A percentile compares a stretch with the other conserved stretches of the same genome.
These are phyloP conservation scores for Oenanthe sinensis DNA, from an alignment of 129 eudicot genomes.

Conservation along the genomic window DNA sequence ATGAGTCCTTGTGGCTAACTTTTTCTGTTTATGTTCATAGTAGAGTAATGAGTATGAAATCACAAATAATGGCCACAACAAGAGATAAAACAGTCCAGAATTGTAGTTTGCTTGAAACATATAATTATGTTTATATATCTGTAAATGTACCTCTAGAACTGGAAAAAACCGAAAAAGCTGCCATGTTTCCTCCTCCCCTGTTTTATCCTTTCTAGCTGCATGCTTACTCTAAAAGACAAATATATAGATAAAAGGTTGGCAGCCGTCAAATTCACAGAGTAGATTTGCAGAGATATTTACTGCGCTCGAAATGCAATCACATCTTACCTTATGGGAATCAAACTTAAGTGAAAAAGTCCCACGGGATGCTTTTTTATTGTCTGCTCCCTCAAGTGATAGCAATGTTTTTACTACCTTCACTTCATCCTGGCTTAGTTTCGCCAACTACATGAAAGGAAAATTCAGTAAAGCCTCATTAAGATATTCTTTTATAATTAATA, in stretches of 20 bases:
- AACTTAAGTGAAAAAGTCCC: conserved; percentile 77
- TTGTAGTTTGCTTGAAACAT: background rate
- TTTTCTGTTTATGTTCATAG: background rate
- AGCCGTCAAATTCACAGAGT: conserved; percentile 10
- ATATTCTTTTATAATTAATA: background rate
- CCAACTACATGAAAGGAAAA: conserved; percentile 40
- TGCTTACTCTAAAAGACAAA: conserved; percentile 34
- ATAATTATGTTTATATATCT: background rate
- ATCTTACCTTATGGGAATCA: conserved; percentile 55
- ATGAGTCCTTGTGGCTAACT: background rate
- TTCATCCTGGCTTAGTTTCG: conserved; percentile 62
- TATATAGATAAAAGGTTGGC: background rate
- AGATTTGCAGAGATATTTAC: background rate
- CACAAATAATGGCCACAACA: background rate
- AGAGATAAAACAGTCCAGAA: background rate
- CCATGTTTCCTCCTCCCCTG: conserved; percentile 91
- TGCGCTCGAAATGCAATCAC: conserved; percentile 2
- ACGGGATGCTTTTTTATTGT: conserved; percentile 28
- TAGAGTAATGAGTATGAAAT: no score
- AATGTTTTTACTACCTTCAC: conserved; percentile 65
- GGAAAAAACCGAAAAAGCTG: conserved; percentile 79
- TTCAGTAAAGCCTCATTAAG: background rate
- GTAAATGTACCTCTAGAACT: conserved; percentile 60
- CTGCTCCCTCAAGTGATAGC: conserved; percentile 69
- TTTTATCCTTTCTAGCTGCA: conserved; percentile 77